A percentile compares a stretch with the other conserved stretches of the same genome.
phyloP scores from a whole-genome alignment of 768 basidiomycete species.

The Cyclocybe aegerita region DNA sequence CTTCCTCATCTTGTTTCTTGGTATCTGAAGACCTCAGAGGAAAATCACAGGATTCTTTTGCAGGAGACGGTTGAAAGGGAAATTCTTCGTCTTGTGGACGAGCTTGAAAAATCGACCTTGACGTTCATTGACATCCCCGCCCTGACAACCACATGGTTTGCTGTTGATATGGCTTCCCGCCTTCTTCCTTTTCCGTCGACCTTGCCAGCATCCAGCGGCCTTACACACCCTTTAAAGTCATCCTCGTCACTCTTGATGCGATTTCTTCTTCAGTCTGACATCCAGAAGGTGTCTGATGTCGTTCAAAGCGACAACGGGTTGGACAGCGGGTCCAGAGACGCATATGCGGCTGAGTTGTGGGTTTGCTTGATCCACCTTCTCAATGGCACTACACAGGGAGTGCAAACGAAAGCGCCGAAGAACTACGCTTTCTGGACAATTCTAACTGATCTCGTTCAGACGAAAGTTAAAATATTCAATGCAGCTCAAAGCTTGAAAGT shows the following conservation, averaged over 20 bases:
- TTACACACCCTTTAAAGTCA: slow-evolving; percentile 18
- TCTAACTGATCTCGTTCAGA: slow-evolving; percentile 33
- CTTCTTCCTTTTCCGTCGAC: slow-evolving; percentile 19
- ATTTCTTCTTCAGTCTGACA: slow-evolving; percentile 52
- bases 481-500: slow-evolving; percentile 26
- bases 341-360: slow-evolving; percentile 69
- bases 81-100: slow-evolving; percentile 34
- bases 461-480: slow-evolving; percentile 19
- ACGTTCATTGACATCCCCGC: slow-evolving; percentile 35
- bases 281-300: slow-evolving; percentile 42
- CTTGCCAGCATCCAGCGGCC: too few species aligned
- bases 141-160: slow-evolving; percentile 60
- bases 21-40: slow-evolving; percentile 32
- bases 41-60: slow-evolving; percentile 30
- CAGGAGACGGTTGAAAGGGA: slow-evolving; percentile 33
- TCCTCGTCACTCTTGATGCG: slow-evolving; percentile 42
- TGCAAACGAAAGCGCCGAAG: slow-evolving; percentile 11
- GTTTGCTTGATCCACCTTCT: slow-evolving; percentile 67
- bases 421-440: slow-evolving; percentile 46
- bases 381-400: slow-evolving; percentile 17
- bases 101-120: slow-evolving; percentile 34
- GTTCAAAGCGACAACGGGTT: slow-evolving; percentile 33
- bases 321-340: slow-evolving; percentile 35
- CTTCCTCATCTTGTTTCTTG: slow-evolving; percentile 36
- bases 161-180: slow-evolving; percentile 55